Evolutionary conservation across 805 yeast species (phyloP), one percentile per base, ranked within the genome.

Genomic region (Yamadazyma olivae): DNA sequence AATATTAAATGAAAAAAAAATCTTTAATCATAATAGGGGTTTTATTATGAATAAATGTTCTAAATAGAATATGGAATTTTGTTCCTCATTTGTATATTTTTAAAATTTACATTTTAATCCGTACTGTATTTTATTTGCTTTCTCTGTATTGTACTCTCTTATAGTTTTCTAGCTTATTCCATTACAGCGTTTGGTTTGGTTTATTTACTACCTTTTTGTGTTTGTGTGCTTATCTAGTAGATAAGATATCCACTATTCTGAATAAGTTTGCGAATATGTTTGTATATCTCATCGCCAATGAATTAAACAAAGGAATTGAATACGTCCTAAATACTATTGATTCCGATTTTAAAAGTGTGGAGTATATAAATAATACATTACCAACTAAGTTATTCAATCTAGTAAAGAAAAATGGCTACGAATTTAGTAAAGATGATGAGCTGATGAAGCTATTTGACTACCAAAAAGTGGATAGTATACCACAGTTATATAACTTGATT

Each of bases 391-490:
- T 46, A 6, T 38, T 36, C 19, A 13, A 38, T n/a, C 22, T 27
- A 3, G 39, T 46, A 14, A 27, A 32, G 6, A 22, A 27, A 4
- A 20, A 30, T n/a, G 22, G 32, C 9, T 35, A 24, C 19, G 10
- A 20, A 16, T 42, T 42, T 18, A 21, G 27, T 16, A 3, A 17
- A 3, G 22, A 20, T 15, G 44, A 37, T 3, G 31, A 31, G 9
- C 27, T 26, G 15, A 41, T 46, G 43, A 45, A 44, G 33, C 21
- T 27, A 14, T 40, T 46, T 36, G 38, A 35, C 18, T 46, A 46
- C 24, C 35, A 33, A 3, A 39, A 42, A 27, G 32, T 38, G 2
- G 29, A 38, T 21, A 28, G 29, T 25, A 10, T 46, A 4, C 13
- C 28, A 12, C 36, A 40, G 37, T 1, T 24, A 32, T 7, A 14